Conservation (phyloP, 1,284 basidiomycete species). For the Rhodotorula sp. region DNA sequence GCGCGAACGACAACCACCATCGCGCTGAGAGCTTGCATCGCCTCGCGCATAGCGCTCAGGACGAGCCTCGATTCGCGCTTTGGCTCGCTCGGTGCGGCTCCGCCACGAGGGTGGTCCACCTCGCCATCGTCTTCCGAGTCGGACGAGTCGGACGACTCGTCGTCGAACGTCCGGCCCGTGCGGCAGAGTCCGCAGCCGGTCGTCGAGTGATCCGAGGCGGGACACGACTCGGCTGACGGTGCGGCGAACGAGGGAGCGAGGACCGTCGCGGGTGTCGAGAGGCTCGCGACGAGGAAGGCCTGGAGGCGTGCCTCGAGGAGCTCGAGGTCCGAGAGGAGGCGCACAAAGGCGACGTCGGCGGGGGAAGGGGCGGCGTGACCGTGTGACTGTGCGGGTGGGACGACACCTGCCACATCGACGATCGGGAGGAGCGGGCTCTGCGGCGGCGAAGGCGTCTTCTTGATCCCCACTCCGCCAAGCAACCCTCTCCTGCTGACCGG, state of each 20-base stretch:
- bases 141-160: slow-evolving; percentile 37
- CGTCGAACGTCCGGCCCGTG: slow-evolving; percentile 41
- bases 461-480: slow-evolving; percentile 19
- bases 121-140: slow-evolving; percentile 22
- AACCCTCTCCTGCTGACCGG: slow-evolving; percentile 10
- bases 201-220: not conserved
- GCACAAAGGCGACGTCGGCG: slow-evolving; percentile 32
- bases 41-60: slow-evolving; percentile 44
- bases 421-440: slow-evolving; percentile 21
- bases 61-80: slow-evolving; percentile 32
- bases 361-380: not conserved
- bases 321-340: slow-evolving; percentile 43
- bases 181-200: slow-evolving; percentile 40
- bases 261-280: slow-evolving; percentile 22
- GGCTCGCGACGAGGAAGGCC: slow-evolving; percentile 32
- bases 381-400: not conserved
- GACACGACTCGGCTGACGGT: slow-evolving; percentile 11
- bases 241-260: slow-evolving; percentile 23
- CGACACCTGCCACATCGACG: slow-evolving; percentile 1
- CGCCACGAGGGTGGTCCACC: not conserved
- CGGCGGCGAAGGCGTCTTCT: slow-evolving; percentile 32
- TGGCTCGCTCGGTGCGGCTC: not conserved
- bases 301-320: slow-evolving; percentile 39
- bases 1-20: slow-evolving; percentile 43
- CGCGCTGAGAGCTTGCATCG: slow-evolving; percentile 42